These are phyloP conservation scores for Wallacemonas sp. DNA, from an alignment of 208 protist species.

Conservation along the genomic window DNA sequence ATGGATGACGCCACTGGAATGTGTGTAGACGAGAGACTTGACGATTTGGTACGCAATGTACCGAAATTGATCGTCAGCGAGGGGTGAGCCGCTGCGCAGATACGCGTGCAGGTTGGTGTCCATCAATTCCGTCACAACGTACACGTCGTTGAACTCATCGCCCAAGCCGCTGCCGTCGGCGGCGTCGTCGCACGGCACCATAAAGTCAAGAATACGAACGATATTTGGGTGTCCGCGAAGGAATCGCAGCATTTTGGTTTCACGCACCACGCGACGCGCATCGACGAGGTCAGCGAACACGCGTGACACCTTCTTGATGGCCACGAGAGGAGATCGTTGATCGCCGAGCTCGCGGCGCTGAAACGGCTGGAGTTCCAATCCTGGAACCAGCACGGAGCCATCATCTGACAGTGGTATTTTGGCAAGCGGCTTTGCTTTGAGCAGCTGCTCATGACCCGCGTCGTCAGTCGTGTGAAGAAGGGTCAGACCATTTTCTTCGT, in stretches of 20 bases:
- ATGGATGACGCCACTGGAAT: slow-evolving; percentile 72
- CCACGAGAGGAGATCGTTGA: slow-evolving; percentile 69
- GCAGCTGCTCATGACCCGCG: slow-evolving; percentile 10
- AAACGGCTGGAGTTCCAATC: slow-evolving; percentile 27
- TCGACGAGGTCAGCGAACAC: slow-evolving; percentile 94
- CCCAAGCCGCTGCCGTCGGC: slow-evolving; percentile 14
- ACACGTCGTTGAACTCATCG: slow-evolving; percentile 90
- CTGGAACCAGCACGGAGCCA: background rate
- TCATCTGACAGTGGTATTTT: background rate
- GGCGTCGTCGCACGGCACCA: slow-evolving; percentile 68
- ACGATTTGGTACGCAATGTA: slow-evolving; percentile 96
- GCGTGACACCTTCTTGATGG: slow-evolving; percentile 96
- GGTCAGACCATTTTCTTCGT: slow-evolving; percentile 35
- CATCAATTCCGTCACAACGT: slow-evolving; percentile 68
- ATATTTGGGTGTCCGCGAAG: slow-evolving; percentile 93
- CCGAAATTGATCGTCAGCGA: slow-evolving; percentile 94
- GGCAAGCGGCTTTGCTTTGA: slow-evolving; percentile 3
- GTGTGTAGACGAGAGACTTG: slow-evolving; percentile 74
- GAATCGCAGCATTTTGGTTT: slow-evolving; percentile 90
- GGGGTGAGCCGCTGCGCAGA: slow-evolving; percentile 77
- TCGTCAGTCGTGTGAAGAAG: slow-evolving; percentile 17
- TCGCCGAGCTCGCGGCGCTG: slow-evolving; percentile 20
- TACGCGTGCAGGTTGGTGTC: slow-evolving; percentile 97
- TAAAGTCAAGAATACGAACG: slow-evolving; percentile 90
- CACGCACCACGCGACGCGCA: slow-evolving; percentile 93